Base-by-base conservation (phyloP, 768 basidiomycete species). In the Trametes meyenii region DNA sequence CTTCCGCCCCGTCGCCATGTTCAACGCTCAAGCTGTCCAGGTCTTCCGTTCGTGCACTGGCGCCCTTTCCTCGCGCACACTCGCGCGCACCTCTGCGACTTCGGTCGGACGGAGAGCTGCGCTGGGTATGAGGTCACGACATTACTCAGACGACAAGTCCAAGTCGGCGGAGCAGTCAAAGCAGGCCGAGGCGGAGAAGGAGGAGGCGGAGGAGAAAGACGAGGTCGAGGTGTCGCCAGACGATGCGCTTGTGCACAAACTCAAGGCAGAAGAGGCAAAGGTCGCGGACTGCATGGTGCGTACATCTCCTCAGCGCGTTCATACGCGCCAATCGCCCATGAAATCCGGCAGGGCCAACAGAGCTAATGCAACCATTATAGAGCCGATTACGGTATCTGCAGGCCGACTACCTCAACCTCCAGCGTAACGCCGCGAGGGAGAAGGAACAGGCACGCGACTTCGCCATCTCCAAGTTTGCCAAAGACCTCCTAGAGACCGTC, bases 361-460 rank as follows among this genome's bases (percentile, higher is more conserved):
- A 12, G n/a, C 16, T 66, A 53, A 51, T 14, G 35, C 57, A 45
- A 45, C 17, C 38, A 59, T 10, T 40, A 19, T 74, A 97, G 96
- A 83, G 87, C 72, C 92, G 94, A 64, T 81, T 97, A 68, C 88
- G 90, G 49, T 97, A 98, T 73, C 81, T 92, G 60, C 90, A 95
- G 72, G 97, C 97, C 68, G 97, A 99, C 78, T 95, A 94, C 76
- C 78, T 96, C 45, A 99, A 98, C 75, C 82, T 97, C 45, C 94
- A 96, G 72, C 90, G 95, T 57, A 94, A 95, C 69, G 84, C 94
- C 55, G 88, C 88, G 29, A 84, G 90, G 62, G 97, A 98, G 77
- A 94, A 91, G 79, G 87, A 91, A 71, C 92, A 95, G 74, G 91
- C 94, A 35, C 86, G 88, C 60, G 94, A 97, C 75, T 98, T 90